These are phyloP conservation scores for Rhodosporidiobolus sp. DNA, from an alignment of 768 basidiomycete species.

Conservation along the genomic window DNA sequence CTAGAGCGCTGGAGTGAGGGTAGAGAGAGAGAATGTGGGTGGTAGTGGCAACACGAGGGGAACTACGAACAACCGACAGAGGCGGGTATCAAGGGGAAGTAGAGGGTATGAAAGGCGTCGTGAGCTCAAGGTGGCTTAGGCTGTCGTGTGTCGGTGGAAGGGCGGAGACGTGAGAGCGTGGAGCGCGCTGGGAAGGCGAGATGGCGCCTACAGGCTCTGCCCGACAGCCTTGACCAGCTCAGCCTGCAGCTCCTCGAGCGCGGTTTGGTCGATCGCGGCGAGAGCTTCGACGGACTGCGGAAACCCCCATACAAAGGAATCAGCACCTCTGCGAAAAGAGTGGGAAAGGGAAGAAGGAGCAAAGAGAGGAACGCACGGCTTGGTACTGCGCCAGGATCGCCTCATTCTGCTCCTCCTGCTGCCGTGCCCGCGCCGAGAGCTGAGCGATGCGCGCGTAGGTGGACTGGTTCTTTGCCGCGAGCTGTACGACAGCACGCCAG, in stretches of 20 bases:
- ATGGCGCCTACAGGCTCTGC: not conserved
- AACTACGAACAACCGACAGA: no score
- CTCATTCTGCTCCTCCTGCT: conserved; percentile 20
- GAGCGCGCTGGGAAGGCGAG: no score
- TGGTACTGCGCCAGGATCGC: conserved; percentile 17
- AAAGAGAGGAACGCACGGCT: conserved; percentile 2
- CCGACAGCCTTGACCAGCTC: conserved; percentile 25
- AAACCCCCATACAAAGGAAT: no score
- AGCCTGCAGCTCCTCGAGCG: not conserved
- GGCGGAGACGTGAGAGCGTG: no score
- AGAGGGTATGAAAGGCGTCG: no score
- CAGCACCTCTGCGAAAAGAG: not conserved
- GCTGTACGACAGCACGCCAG: not conserved
- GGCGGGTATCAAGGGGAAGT: no score
- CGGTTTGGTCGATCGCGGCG: not conserved
- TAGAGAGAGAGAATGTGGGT: no score
- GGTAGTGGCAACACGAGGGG: no score
- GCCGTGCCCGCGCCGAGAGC: not conserved
- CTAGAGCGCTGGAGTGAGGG: no score
- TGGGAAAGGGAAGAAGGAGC: not conserved
- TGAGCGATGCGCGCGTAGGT: conserved; percentile 1
- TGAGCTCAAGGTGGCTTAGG: no score
- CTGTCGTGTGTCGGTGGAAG: no score
- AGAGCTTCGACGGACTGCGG: conserved; percentile 14
- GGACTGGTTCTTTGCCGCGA: conserved; percentile 4